phyloP scores from a whole-genome alignment of 192 early-diverging fungal genomes.

The Linnemannia hyalina region DNA sequence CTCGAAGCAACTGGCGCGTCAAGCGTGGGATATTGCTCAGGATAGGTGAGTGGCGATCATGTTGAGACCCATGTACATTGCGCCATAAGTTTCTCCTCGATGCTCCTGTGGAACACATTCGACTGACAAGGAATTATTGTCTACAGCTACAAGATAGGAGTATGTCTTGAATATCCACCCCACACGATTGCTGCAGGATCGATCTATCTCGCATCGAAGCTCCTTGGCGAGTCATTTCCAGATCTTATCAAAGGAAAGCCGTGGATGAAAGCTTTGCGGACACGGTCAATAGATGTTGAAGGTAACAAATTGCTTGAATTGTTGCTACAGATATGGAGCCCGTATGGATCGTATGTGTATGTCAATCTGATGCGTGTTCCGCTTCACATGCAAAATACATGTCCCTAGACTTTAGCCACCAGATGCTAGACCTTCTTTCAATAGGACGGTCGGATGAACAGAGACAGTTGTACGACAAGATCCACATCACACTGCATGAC shows the following conservation, averaged over 20 bases:
- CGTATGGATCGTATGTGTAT: not conserved
- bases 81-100: not conserved
- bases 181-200: slow-evolving; percentile 73
- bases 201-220: slow-evolving; percentile 67
- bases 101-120: not conserved
- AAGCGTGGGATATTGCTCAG: slow-evolving; percentile 64
- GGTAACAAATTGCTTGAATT: slow-evolving; percentile 47
- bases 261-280: slow-evolving; percentile 64
- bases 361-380: not conserved
- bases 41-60: slow-evolving; percentile 49
- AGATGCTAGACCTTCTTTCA: slow-evolving; percentile 66
- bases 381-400: not conserved
- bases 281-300: slow-evolving; percentile 69
- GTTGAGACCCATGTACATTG: not conserved
- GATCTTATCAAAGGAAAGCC: slow-evolving; percentile 49
- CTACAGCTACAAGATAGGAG: slow-evolving; percentile 66
- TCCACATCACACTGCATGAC: slow-evolving; percentile 66
- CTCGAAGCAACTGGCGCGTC: slow-evolving; percentile 60
- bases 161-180: slow-evolving; percentile 73
- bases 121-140: not conserved
- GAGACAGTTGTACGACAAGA: slow-evolving; percentile 54
- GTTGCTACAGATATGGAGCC: no score
- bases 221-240: slow-evolving; percentile 57
- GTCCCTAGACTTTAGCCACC: slow-evolving; percentile 61
- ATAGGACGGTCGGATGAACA: slow-evolving; percentile 49